Conservation (phyloP, 148 eudicot genomes). For the Selenicereus undatus region DNA sequence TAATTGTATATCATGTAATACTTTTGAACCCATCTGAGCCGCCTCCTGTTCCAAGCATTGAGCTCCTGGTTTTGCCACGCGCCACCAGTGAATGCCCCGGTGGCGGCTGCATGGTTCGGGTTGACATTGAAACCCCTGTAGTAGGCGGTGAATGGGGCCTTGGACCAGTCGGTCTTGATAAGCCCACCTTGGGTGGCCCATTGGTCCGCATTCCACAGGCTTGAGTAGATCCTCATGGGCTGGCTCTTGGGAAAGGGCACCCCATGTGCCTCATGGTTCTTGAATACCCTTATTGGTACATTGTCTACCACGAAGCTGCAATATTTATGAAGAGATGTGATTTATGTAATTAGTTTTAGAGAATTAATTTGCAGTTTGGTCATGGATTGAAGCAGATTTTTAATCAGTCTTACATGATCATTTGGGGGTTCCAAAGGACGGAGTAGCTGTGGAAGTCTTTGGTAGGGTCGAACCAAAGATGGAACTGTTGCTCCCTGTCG, state of each 20-base stretch:
- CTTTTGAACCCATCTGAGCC: slow-evolving; percentile 58
- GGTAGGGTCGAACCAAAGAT: slow-evolving; percentile 66
- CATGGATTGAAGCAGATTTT: too few relatives aligned
- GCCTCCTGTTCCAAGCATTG: slow-evolving; percentile 39
- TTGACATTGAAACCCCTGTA: slow-evolving; percentile 43
- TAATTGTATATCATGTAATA: slow-evolving; percentile 58
- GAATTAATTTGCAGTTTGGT: too few relatives aligned
- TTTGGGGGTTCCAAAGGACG: slow-evolving; percentile 40
- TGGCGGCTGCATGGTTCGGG: slow-evolving; percentile 30
- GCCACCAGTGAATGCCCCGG: slow-evolving; percentile 22
- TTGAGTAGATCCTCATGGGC: slow-evolving; percentile 64
- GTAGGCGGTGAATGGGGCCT: slow-evolving; percentile 51
- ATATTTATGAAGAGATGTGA: not conserved
- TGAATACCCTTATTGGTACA: slow-evolving; percentile 56
- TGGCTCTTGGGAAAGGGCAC: slow-evolving; percentile 60
- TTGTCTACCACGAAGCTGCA: slow-evolving; percentile 62
- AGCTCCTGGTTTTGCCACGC: slow-evolving; percentile 35
- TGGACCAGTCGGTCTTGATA: slow-evolving; percentile 56
- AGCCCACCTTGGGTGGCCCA: slow-evolving; percentile 69
- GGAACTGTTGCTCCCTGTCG: slow-evolving; percentile 57
- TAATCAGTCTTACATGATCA: slow-evolving; percentile 39
- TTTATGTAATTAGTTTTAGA: too few relatives aligned
- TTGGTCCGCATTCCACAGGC: slow-evolving; percentile 65
- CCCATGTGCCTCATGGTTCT: slow-evolving; percentile 49
- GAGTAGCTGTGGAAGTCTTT: slow-evolving; percentile 54